A percentile compares a stretch with the other conserved stretches of the same genome.
Evolutionary conservation across 1,139 yeast species (phyloP).

Genomic region (Pichia sp.): DNA sequence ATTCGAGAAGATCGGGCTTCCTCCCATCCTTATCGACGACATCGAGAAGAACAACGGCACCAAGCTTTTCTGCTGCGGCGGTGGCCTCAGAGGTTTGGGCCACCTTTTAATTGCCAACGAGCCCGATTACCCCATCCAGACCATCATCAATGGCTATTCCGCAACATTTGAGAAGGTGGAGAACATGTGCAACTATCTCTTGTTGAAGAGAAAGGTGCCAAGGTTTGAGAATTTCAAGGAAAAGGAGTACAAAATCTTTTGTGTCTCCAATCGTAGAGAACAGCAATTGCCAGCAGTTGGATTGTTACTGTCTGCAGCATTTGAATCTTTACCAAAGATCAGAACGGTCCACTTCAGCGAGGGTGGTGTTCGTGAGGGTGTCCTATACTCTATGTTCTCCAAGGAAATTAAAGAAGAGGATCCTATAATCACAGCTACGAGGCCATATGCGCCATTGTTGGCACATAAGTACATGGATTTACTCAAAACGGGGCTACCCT

Average conservation of each 20-base stretch:
- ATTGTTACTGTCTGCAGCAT: slow-evolving; percentile 53
- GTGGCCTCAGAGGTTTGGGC: slow-evolving; percentile 64
- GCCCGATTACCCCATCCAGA: slow-evolving; percentile 51
- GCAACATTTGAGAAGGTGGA: slow-evolving; percentile 49
- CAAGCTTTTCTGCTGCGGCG: slow-evolving; percentile 60
- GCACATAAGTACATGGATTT: slow-evolving; percentile 49
- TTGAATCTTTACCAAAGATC: slow-evolving; percentile 53
- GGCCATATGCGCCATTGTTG: slow-evolving; percentile 60
- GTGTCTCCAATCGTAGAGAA: slow-evolving; percentile 59
- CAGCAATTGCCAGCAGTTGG: slow-evolving; percentile 64
- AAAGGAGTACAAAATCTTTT: slow-evolving; percentile 39
- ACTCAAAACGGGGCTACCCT: slow-evolving; percentile 50
- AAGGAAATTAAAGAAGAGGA: slow-evolving; percentile 53
- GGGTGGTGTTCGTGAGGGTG: slow-evolving; percentile 72
- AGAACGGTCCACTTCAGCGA: slow-evolving; percentile 61
- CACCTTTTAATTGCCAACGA: slow-evolving; percentile 51
- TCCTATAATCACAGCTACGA: slow-evolving; percentile 59
- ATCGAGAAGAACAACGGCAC: slow-evolving; percentile 54
- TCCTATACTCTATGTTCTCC: slow-evolving; percentile 55
- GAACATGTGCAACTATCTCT: slow-evolving; percentile 44
- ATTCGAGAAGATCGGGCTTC: slow-evolving; percentile 42
- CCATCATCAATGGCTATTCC: slow-evolving; percentile 62
- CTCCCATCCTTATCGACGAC: slow-evolving; percentile 38
- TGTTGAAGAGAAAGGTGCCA: slow-evolving; percentile 42
- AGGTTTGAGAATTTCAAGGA: slow-evolving; percentile 23